Evolutionary conservation across 495 filamentous ascomycete species (phyloP), one percentile per base, ranked within the genome.

Genomic region (Penicillium roqueforti): DNA sequence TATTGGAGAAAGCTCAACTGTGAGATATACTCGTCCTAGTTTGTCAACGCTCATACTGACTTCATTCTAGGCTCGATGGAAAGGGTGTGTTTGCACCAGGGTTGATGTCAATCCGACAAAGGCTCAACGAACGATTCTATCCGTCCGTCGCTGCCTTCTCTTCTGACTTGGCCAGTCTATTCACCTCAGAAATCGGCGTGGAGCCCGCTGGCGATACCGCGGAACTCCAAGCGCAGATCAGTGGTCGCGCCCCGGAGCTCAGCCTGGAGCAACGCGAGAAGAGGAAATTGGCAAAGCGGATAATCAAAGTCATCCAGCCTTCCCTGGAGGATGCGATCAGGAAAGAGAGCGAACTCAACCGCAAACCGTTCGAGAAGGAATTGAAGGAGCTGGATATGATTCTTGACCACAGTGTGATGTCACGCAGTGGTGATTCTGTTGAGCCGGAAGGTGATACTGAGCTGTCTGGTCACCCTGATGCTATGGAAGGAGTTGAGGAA

Each of bases 231-330:
- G 66, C 76, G 40, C 77, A 80, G 53, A 75, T 81, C 16, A 76
- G 75, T 57, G 79, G 79, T 25, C 72, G 78, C 37, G 76, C 74
- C 14, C 69, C 75, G 5, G 76, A 80, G 48, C 77, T 89, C 18
- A 84, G 76, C 51, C 67, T 83, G 32, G 80, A 86, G 56, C 79
- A 84, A 55, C 85, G 84, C 47, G 83, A 85, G 53, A 80, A 80
- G 58, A 80, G 83, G 58, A 84, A 79, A 61, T 72, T 89, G 25
- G 92, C 87, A 13, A 95, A 92, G 66, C 80, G 89, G 39, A 91
- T 97, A 46, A 77, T 96, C 54, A 90, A 88, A 67, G 80, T 83
- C 3, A 79, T 96, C 22, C 87, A 93, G 64, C 81, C 83, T 16
- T 77, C 82, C 36, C 73, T 96, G 6, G 89, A 95, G 66, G 82